Evolutionary conservation across 495 filamentous ascomycete species (phyloP).

Genomic region (Sabuloglossum arenarium): DNA sequence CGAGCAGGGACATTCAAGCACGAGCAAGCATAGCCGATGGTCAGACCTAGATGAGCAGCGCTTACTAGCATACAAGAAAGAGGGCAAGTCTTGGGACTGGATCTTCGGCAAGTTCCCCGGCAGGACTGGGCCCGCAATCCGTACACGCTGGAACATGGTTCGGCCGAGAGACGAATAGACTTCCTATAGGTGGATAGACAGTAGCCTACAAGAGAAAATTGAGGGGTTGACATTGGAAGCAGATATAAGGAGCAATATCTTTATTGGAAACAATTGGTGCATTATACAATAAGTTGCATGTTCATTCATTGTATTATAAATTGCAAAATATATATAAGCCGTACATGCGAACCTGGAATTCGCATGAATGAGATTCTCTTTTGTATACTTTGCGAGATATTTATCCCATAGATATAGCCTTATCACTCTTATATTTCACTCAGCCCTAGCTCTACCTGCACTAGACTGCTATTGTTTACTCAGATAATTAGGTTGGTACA

Average conservation of each 20-base stretch:
- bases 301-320: conserved; percentile 4
- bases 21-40: not conserved
- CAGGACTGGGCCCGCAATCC: not conserved
- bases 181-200: not conserved
- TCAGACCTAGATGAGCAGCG: not conserved
- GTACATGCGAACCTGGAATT: too few relatives aligned
- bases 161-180: not conserved
- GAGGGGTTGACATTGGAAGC: conserved; percentile 4
- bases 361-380: too few relatives aligned
- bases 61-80: conserved; percentile 4
- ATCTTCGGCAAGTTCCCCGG: conserved; percentile 1
- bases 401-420: too few relatives aligned
- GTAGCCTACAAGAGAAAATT: conserved; percentile 1
- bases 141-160: not conserved
- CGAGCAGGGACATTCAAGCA: not conserved
- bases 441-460: too few relatives aligned
- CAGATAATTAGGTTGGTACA: too few relatives aligned
- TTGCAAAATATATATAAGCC: not conserved
- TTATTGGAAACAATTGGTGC: conserved; percentile 10
- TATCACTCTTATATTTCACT: too few relatives aligned
- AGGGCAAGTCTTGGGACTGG: conserved; percentile 2
- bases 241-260: conserved; percentile 6
- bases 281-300: conserved; percentile 10
- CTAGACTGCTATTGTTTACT: too few relatives aligned
- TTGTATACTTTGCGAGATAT: too few relatives aligned